Evolutionary conservation across 192 early-diverging fungal genomes (phyloP), one percentile per base, ranked within the genome.

Genomic region (Fimicolochytrium jonesii): DNA sequence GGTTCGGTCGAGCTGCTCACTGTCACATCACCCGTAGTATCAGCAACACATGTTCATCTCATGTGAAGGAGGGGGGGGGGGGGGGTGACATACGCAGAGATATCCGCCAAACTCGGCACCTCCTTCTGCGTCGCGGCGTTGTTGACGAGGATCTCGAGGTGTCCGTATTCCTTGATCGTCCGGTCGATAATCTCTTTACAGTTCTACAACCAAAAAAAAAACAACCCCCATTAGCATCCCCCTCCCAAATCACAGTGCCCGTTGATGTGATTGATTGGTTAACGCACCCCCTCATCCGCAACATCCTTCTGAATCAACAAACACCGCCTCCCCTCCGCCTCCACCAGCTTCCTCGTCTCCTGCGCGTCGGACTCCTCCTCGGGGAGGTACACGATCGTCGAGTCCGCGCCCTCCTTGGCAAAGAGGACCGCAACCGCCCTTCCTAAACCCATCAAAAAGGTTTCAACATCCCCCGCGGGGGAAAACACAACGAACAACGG

Each of bases 401-500:
- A 60, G 30, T 65, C 61, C 25, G 63, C 65, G 30, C 74, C 76
- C 50, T 83, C 81, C 25, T 72, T 59, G 11, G 78, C 69, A 51
- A 79, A 83, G 9, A 83, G 62, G 17, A 71, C 65, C 29, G 78
- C 81, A 34, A 81, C 69, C 3, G 79, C 73, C 22, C 79, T 60
- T 25, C 81, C 81, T 46, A 77, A 78, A 30, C n/a, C n/a, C n/a
- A n/a, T n/a, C n/a, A n/a, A n/a, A n/a, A n/a, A n/a, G n/a, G n/a
- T n/a, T n/a, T n/a, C n/a, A n/a, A n/a, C n/a, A n/a, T n/a, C n/a
- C n/a, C n/a, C n/a, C n/a, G n/a, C n/a, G n/a, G n/a, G n/a, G n/a
- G n/a, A n/a, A n/a, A n/a, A n/a, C n/a, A n/a, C n/a, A n/a, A n/a
- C n/a, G n/a, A n/a, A n/a, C n/a, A n/a, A n/a, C n/a, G n/a, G n/a